Evolutionary conservation across 1,284 basidiomycete genomes (phyloP).

Genomic region (Thecaphora thlaspeos): DNA sequence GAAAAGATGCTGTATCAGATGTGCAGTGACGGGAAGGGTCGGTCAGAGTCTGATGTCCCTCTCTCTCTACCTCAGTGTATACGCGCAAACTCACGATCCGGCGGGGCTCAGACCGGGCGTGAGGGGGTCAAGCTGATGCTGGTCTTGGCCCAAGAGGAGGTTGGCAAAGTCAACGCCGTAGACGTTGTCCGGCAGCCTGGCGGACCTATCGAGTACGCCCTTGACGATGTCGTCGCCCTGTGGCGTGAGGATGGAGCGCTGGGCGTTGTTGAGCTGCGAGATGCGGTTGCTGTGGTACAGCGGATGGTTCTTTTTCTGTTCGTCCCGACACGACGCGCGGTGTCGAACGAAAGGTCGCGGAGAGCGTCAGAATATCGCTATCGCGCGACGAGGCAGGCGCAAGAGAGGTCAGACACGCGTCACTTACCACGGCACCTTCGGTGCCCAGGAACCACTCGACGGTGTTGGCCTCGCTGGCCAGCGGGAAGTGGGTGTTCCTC

Average conservation of each 20-base stretch:
- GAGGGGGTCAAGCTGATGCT: constrained; percentile 24
- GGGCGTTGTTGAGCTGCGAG: constrained; percentile 45
- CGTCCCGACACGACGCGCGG: neutral
- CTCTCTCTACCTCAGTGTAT: no score
- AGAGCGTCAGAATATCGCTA: no score
- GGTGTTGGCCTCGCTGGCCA: constrained; percentile 27
- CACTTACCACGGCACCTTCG: constrained; percentile 15
- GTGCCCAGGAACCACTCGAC: constrained; percentile 43
- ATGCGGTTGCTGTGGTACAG: constrained; percentile 48
- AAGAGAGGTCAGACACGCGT: no score
- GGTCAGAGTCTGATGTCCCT: no score
- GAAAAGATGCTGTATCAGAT: constrained; percentile 31
- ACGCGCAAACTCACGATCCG: constrained; percentile 16
- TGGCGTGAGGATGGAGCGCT: constrained; percentile 28
- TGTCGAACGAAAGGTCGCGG: neutral
- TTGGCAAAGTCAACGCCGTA: constrained; percentile 24
- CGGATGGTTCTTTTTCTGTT: constrained; percentile 35
- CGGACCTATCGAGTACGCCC: constrained; percentile 25
- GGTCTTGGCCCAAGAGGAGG: constrained; percentile 43
- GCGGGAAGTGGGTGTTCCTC: constrained; percentile 39
- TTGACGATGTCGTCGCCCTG: constrained; percentile 42
- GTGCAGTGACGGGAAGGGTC: no score
- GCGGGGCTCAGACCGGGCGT: constrained; percentile 28
- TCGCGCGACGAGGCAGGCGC: no score
- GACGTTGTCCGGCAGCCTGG: constrained; percentile 25